phyloP scores from a whole-genome alignment of 306 rosid genomes.

The Corylus heterophylla region DNA sequence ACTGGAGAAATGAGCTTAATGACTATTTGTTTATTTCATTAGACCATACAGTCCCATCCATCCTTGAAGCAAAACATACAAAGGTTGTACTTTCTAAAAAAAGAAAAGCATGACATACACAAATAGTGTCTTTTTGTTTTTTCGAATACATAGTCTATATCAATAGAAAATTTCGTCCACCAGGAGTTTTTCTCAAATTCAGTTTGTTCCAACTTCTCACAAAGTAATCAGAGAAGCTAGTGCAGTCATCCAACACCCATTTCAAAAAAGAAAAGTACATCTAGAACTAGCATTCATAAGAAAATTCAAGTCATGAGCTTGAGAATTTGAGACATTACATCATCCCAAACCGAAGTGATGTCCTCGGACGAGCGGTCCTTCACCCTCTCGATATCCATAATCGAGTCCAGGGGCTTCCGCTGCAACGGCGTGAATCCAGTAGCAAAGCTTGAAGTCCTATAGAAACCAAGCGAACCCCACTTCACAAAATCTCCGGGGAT shows the following conservation, averaged over 20 bases:
- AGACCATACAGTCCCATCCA: not conserved
- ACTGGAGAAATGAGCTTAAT: not conserved
- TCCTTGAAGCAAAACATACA: not conserved
- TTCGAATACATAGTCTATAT: not conserved
- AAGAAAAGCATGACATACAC: not conserved
- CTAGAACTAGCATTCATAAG: not conserved
- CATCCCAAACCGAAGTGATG: constrained; percentile 82
- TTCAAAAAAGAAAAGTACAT: constrained; percentile 4
- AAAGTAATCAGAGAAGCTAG: not conserved
- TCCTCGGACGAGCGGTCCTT: constrained; percentile 74
- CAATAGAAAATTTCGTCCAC: not conserved
- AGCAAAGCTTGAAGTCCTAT: constrained; percentile 69
- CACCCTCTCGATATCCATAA: constrained; percentile 65
- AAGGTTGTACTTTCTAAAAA: too few relatives aligned
- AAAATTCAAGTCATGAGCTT: not conserved
- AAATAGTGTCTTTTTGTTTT: not conserved
- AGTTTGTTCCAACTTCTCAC: not conserved
- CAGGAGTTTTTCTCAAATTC: not conserved
- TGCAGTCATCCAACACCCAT: not conserved
- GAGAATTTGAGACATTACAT: constrained; percentile 50
- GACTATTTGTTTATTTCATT: too few relatives aligned
- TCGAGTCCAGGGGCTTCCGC: constrained; percentile 75
- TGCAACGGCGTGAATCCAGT: constrained; percentile 77
- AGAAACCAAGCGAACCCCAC: constrained; percentile 78
- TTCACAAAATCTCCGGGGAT: constrained; percentile 52